These are phyloP conservation scores for Aureoboletus auriporus DNA, from an alignment of 768 basidiomycete genomes.

Conservation along the genomic window DNA sequence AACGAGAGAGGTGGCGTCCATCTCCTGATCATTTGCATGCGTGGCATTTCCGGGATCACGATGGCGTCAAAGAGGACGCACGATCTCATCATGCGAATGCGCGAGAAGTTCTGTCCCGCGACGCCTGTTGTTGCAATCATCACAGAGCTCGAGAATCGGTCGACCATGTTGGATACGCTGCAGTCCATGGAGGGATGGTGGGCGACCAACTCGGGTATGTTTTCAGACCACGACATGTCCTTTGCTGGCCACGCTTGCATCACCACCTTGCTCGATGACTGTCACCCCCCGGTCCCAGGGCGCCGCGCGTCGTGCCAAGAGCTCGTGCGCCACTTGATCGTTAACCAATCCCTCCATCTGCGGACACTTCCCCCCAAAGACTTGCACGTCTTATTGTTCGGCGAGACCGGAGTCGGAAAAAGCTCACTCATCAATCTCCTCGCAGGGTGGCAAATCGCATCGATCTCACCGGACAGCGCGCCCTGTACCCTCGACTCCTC, in stretches of 20 bases:
- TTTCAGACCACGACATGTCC: constrained; percentile 27
- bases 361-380: constrained; percentile 16
- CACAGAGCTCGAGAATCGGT: constrained; percentile 28
- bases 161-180: constrained; percentile 5
- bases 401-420: constrained; percentile 30
- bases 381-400: constrained; percentile 37
- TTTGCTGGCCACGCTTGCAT: constrained; percentile 37
- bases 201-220: constrained; percentile 24
- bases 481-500: constrained; percentile 33
- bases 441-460: constrained; percentile 23
- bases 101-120: constrained; percentile 10
- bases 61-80: constrained; percentile 17
- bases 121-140: constrained; percentile 27
- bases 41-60: constrained; percentile 15
- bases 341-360: constrained; percentile 11
- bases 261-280: constrained; percentile 27
- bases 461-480: constrained; percentile 17
- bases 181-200: constrained; percentile 38
- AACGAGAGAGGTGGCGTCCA: constrained; percentile 20
- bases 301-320: constrained; percentile 17
- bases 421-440: constrained; percentile 28
- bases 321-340: constrained; percentile 18
- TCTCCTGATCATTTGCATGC: constrained; percentile 26
- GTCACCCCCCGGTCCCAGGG: constrained; percentile 17
- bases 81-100: constrained; percentile 13